These are phyloP conservation scores for Starmerella riodocensis DNA, from an alignment of 805 yeast genomes.

Conservation along the genomic window DNA sequence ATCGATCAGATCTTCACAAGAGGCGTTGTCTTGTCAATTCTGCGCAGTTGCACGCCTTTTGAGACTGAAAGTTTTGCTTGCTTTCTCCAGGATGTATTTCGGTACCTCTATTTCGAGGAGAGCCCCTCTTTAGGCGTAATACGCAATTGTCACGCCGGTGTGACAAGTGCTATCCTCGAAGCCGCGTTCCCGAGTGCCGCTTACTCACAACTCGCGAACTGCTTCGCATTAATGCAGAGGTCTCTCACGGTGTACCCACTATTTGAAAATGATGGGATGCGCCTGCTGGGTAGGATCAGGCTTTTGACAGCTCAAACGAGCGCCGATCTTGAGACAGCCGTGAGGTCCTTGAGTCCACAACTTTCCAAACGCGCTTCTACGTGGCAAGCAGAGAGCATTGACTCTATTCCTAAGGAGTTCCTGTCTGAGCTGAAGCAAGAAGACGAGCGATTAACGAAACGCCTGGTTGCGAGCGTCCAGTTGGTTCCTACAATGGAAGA, in stretches of 20 bases:
- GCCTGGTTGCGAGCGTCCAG: constrained; percentile 2
- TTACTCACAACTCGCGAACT: constrained; percentile 11
- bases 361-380: background rate
- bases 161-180: constrained; percentile 11
- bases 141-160: background rate
- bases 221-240: constrained; percentile 12
- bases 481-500: background rate
- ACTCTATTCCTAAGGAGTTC: background rate
- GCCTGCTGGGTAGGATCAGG: constrained; percentile 5
- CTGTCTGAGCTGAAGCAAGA: background rate
- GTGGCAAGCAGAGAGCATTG: background rate
- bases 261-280: constrained; percentile 7
- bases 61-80: constrained; percentile 17
- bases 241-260: constrained; percentile 13
- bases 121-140: background rate
- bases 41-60: constrained; percentile 9
- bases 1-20: constrained; percentile 3
- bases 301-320: constrained; percentile 6
- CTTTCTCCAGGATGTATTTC: constrained; percentile 9
- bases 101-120: background rate
- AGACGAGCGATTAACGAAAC: background rate
- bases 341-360: constrained; percentile 19
- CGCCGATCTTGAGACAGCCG: constrained; percentile 17
- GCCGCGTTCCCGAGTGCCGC: constrained; percentile 10
- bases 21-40: constrained; percentile 5